Evolutionary conservation across 2,329 filamentous ascomycete genomes (phyloP), one percentile per base, ranked within the genome.

Genomic region (Verticillium isaacii): DNA sequence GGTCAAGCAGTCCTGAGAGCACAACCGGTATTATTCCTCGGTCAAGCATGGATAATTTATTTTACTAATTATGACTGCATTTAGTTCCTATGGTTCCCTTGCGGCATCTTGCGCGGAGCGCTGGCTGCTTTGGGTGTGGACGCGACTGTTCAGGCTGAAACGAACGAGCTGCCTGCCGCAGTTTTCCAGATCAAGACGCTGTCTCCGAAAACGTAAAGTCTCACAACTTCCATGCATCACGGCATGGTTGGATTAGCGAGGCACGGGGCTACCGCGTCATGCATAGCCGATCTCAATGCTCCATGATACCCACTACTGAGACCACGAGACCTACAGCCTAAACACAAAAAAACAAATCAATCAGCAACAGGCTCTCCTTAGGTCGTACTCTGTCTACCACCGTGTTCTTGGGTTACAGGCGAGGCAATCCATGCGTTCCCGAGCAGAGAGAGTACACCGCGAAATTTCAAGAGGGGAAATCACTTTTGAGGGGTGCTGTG

Each of bases 141-240:
- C 69, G 93, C 93, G 11, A 96, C 89, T 1, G 94, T 99, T 1
- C 91, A 96, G 68, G 95, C 93, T 5, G 95, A 97, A 77, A 91
- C 90, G 60, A 89, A 82, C 61, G 94, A 96, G 73, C 81, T 99
- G 60, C 95, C 95, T 0, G 85, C 85, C 6, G 95, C 94, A 39
- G 92, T 93, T 1, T 99, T 99, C 74, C 95, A 99, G 78, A 97
- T 99, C 74, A 96, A 96, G 79, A 95, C 91, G 45, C 80, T 89
- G 59, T 83, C 87, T 32, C 76, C 83, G 36, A 92, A 58, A 50
- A 50, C 45, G 45, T 50, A 50, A 23, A 50, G n/a, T 6, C 45
- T 50, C 45, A 8, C 9, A 9, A 50, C 11, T n/a, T 9, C 19
- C 45, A 23, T 23, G 45, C 45, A 50, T 50, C 19, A 50, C 19